These are phyloP conservation scores for Oemleria cerasiformis DNA, from an alignment of 306 rosid species.

Conservation along the genomic window DNA sequence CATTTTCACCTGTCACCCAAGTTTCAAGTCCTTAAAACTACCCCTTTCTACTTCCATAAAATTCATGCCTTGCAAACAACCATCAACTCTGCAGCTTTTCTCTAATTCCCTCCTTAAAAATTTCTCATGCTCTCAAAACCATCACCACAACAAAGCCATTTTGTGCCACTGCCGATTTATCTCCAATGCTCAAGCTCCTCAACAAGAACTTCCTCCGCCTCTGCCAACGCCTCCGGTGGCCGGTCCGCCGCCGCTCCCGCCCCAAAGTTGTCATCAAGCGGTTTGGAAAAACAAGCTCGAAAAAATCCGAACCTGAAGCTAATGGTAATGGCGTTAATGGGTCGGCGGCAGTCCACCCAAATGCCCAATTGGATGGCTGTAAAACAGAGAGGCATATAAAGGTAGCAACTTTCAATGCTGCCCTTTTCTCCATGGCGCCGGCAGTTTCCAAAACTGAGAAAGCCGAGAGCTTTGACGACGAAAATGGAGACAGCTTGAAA, in stretches of 20 bases:
- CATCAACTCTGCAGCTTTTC: constrained; percentile 17
- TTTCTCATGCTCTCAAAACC: constrained; percentile 17
- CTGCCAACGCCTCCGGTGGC: constrained; percentile 59
- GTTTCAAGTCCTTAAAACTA: background rate
- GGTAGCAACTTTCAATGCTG: constrained; percentile 90
- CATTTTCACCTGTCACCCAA: background rate
- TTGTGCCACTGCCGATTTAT: constrained; percentile 9
- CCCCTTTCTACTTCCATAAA: constrained; percentile 9
- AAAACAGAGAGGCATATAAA: constrained; percentile 40
- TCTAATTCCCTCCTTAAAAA: background rate
- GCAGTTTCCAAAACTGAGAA: constrained; percentile 50
- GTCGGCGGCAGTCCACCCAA: constrained; percentile 48
- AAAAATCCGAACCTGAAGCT: constrained; percentile 13
- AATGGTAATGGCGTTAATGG: constrained; percentile 30
- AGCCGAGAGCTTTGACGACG: constrained; percentile 16
- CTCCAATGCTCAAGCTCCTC: constrained; percentile 56
- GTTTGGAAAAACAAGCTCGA: constrained; percentile 33
- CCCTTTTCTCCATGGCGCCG: constrained; percentile 89
- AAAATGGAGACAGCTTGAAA: constrained; percentile 29
- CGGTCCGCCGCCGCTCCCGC: constrained; percentile 43
- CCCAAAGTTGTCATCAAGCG: constrained; percentile 46
- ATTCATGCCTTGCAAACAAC: constrained; percentile 21
- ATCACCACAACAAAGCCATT: constrained; percentile 5
- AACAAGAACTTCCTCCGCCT: constrained; percentile 56
- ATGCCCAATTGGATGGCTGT: constrained; percentile 30